These are phyloP conservation scores for Chaetomium cochliodes DNA, from an alignment of 495 filamentous ascomycete genomes.

Conservation along the genomic window DNA sequence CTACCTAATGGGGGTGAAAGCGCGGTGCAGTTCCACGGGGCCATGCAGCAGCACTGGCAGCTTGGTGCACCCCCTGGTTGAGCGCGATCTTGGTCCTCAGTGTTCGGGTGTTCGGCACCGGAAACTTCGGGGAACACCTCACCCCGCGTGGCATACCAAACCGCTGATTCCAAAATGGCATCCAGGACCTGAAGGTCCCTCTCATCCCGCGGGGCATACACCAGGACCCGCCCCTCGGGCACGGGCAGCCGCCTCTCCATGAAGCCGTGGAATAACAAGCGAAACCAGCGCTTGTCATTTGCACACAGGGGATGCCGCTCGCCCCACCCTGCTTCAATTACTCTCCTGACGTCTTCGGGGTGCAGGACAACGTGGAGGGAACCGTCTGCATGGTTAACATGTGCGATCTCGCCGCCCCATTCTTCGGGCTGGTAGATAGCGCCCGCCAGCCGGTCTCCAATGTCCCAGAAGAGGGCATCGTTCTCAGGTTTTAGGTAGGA, in stretches of 20 bases:
- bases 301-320: slow-evolving; percentile 13
- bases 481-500: neutral
- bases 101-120: neutral
- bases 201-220: slow-evolving; percentile 12
- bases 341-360: slow-evolving; percentile 5
- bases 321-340: slow-evolving; percentile 10
- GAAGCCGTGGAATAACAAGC: slow-evolving; percentile 12
- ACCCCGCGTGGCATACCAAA: slow-evolving; percentile 13
- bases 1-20: too few species aligned
- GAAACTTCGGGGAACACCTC: neutral
- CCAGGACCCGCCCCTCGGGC: slow-evolving; percentile 8
- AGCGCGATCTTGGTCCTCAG: neutral
- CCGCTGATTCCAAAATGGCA: slow-evolving; percentile 8
- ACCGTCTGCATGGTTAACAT: slow-evolving; percentile 7
- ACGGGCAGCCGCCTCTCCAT: slow-evolving; percentile 4
- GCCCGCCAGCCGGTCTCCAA: neutral
- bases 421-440: slow-evolving; percentile 1
- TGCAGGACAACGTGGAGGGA: slow-evolving; percentile 11
- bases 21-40: neutral
- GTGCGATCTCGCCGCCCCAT: slow-evolving; percentile 17
- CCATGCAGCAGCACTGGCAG: neutral
- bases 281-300: slow-evolving; percentile 12
- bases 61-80: neutral
- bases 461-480: neutral
- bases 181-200: neutral